phyloP scores from a whole-genome alignment of 2,329 filamentous ascomycete species.

The Fusarium oligoseptatum region DNA sequence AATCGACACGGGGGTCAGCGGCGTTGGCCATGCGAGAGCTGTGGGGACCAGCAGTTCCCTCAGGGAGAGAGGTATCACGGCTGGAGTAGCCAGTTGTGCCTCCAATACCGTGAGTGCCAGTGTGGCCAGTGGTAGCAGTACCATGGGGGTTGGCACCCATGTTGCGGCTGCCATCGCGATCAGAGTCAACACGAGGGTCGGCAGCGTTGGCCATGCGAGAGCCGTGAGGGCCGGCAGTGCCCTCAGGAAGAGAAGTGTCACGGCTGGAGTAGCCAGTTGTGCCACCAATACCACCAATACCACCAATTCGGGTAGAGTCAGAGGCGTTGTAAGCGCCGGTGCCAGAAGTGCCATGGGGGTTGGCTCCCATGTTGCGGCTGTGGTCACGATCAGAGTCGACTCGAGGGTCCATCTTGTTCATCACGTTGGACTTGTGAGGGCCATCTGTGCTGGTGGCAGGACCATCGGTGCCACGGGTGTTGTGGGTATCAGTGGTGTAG shows the following conservation, averaged over 20 bases:
- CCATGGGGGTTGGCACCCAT: constrained; percentile 20
- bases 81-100: background rate
- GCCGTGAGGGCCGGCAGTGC: constrained; percentile 58
- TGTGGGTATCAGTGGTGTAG: constrained; percentile 15
- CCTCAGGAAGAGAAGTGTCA: constrained; percentile 5
- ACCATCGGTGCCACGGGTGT: constrained; percentile 22
- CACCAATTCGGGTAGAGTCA: constrained; percentile 51
- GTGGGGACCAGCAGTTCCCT: constrained; percentile 58
- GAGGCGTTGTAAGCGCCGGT: constrained; percentile 49
- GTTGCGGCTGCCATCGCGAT: constrained; percentile 55
- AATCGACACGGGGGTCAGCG: constrained; percentile 66
- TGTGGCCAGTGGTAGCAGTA: background rate
- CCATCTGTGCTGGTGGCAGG: constrained; percentile 52
- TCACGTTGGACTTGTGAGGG: constrained; percentile 60
- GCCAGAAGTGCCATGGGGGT: constrained; percentile 50
- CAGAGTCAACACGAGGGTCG: constrained; percentile 67
- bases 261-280: constrained; percentile 9
- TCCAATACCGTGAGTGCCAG: background rate
- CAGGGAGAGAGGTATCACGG: constrained; percentile 23
- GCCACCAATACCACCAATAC: constrained; percentile 3
- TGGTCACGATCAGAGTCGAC: constrained; percentile 66
- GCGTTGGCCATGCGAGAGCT: constrained; percentile 61
- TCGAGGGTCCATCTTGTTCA: constrained; percentile 67
- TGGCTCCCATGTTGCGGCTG: constrained; percentile 49
- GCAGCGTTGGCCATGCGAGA: constrained; percentile 62